These are phyloP conservation scores for Cinnamomum micranthum DNA, from an alignment of 164 flowering plant genomes.

Conservation along the genomic window DNA sequence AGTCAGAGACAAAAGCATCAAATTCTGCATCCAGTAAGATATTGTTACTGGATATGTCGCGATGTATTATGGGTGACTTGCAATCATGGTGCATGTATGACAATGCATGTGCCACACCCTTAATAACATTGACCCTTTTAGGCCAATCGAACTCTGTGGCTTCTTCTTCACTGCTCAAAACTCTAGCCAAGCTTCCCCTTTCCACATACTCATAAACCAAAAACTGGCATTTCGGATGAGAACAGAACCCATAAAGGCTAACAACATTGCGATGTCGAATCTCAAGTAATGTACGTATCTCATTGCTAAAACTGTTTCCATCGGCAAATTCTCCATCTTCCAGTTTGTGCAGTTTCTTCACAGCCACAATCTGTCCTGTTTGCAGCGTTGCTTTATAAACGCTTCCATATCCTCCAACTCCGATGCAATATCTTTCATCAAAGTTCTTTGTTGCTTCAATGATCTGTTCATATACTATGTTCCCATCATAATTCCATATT, in stretches of 20 bases:
- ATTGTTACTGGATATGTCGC: constrained; percentile 17
- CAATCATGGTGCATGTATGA: constrained; percentile 22
- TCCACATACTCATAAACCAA: constrained; percentile 19
- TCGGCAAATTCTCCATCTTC: constrained; percentile 8
- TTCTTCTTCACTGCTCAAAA: not conserved
- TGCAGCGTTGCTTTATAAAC: constrained; percentile 44
- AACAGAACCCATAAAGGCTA: constrained; percentile 19
- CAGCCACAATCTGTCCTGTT: constrained; percentile 46
- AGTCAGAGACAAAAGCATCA: constrained; percentile 19
- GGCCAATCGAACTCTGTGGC: constrained; percentile 13
- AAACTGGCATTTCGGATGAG: not conserved
- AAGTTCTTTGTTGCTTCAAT: constrained; percentile 51
- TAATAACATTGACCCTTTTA: constrained; percentile 8
- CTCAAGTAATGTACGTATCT: constrained; percentile 12
- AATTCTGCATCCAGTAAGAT: constrained; percentile 6
- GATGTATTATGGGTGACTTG: constrained; percentile 12
- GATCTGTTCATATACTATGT: constrained; percentile 42
- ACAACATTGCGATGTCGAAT: constrained; percentile 20
- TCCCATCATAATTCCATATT: constrained; percentile 54
- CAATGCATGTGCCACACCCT: constrained; percentile 16
- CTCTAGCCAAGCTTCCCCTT: constrained; percentile 13
- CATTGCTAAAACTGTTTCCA: constrained; percentile 9
- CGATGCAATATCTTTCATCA: constrained; percentile 41
- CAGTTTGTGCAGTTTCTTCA: constrained; percentile 36
- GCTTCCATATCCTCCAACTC: constrained; percentile 59